Base-by-base conservation (phyloP, 2,329 filamentous ascomycete species). In the Waltergamsia citrina region DNA sequence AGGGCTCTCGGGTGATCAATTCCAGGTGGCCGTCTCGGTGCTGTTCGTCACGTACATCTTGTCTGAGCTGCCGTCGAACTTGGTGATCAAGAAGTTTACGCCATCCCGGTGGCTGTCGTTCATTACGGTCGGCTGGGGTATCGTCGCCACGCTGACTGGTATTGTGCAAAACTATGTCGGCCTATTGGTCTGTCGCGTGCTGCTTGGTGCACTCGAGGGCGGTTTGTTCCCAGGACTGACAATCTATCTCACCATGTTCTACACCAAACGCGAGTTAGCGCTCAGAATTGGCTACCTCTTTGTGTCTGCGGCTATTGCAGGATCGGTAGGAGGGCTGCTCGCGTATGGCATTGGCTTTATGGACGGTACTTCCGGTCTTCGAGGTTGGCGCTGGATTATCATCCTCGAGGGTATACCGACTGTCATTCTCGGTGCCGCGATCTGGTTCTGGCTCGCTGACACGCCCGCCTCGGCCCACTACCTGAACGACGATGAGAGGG, bases 361-460 rank as follows among this genome's bases (percentile, higher is more conserved):
- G 76, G 47, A 51, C 9, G 53, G 54, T 15, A 51, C 48, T 6
- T 33, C 32, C 24, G 41, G 45, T 7, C 41, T 47, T 20, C 38
- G 39, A 12, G 44, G 44, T 23, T 50, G 47, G 47, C 57, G 77
- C 27, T 81, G 76, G 76, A 77, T 81, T 38, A 62, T 80, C 51
- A 71, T 74, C 31, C 47, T 75, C 12, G 60, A 64, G 16, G 55
- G 56, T 0, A 42, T 59, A 12, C 54, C 55, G 1, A 57, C 71
- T 0, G 34, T 46, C 3, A 25, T 53, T 3, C 47, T 53, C 1
- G 51, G 51, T 2, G 43, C 52, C 1, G 31, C 44, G 1, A 40
- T 51, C 29, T 52, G 40, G 41, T 54, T 40, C 11, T 47, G 46
- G 44, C 46, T 54, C 2, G 49, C 51, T 2, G 49, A 54, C n/a